Percentiles rank a stretch among this genome's conserved stretches.
Evolutionary conservation across 192 early-diverging fungal species (phyloP).

Genomic region (Paraglomus occultum): DNA sequence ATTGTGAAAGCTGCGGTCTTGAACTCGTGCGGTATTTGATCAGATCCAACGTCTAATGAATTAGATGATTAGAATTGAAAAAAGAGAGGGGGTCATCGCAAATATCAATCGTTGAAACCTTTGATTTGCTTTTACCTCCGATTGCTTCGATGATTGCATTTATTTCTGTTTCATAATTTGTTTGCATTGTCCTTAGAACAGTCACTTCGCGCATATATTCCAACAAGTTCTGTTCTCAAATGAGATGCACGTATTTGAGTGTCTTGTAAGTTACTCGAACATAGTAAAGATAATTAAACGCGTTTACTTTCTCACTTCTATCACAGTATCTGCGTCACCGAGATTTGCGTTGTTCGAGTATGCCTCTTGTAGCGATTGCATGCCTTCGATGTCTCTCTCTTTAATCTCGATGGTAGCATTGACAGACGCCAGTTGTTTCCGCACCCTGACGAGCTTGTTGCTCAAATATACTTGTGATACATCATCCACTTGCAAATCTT

Average conservation of each 20-base stretch:
- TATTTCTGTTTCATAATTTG: constrained; percentile 56
- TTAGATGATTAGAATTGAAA: constrained; percentile 10
- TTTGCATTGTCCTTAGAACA: constrained; percentile 44
- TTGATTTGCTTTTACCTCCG: constrained; percentile 52
- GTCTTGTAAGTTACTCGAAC: too few relatives aligned
- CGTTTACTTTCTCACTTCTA: constrained; percentile 39
- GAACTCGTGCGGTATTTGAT: constrained; percentile 60
- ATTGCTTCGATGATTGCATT: constrained; percentile 59
- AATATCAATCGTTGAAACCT: not conserved
- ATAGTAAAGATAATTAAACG: too few relatives aligned
- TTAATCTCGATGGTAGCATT: constrained; percentile 49
- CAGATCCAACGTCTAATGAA: constrained; percentile 48
- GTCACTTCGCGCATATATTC: constrained; percentile 52
- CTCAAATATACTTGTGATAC: constrained; percentile 58
- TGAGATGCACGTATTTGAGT: too few relatives aligned
- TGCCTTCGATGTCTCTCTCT: constrained; percentile 50
- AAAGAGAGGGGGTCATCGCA: not conserved
- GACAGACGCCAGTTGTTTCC: constrained; percentile 46
- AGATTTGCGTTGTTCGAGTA: constrained; percentile 48
- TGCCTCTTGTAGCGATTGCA: constrained; percentile 46
- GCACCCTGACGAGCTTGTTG: constrained; percentile 63
- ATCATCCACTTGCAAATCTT: constrained; percentile 56
- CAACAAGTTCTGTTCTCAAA: constrained; percentile 45
- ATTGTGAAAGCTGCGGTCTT: constrained; percentile 69
- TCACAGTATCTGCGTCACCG: constrained; percentile 61